These are phyloP conservation scores for Acrocalymma vagum DNA, from an alignment of 2,329 filamentous ascomycete species.

Conservation along the genomic window DNA sequence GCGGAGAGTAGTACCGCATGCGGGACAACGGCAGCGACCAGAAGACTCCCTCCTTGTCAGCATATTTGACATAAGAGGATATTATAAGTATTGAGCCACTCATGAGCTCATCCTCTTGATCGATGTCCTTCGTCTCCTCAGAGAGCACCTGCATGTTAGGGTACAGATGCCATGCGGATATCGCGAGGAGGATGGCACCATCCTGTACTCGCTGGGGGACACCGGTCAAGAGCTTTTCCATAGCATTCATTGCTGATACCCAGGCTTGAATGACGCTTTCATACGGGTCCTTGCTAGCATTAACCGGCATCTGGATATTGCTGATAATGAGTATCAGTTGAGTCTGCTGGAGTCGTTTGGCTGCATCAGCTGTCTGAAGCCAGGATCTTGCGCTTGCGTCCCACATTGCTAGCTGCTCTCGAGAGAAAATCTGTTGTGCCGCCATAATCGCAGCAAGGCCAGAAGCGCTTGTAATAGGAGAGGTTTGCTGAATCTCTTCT, in stretches of 20 bases:
- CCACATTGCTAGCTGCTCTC: slow-evolving; percentile 19
- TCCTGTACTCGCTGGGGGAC: slow-evolving; percentile 10
- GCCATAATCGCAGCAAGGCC: slow-evolving; percentile 30
- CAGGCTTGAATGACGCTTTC: slow-evolving; percentile 13
- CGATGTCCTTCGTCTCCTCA: slow-evolving; percentile 2
- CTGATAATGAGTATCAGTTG: slow-evolving; percentile 21
- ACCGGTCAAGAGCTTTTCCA: slow-evolving; percentile 15
- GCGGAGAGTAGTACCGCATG: slow-evolving; percentile 10
- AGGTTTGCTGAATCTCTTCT: slow-evolving; percentile 27
- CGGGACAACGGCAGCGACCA: slow-evolving; percentile 9
- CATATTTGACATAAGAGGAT: background rate
- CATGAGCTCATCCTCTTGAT: slow-evolving; percentile 9
- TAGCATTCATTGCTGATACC: slow-evolving; percentile 7
- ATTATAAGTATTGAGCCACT: slow-evolving; percentile 3
- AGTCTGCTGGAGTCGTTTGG: slow-evolving; percentile 6
- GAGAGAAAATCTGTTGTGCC: slow-evolving; percentile 6
- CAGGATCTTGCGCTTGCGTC: slow-evolving; percentile 22
- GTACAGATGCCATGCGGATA: slow-evolving; percentile 26
- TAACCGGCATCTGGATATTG: slow-evolving; percentile 14
- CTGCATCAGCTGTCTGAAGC: slow-evolving; percentile 18
- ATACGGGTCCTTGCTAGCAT: background rate
- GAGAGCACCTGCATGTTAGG: slow-evolving; percentile 15
- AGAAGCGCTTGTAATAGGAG: slow-evolving; percentile 48
- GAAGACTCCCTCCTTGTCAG: slow-evolving; percentile 5
- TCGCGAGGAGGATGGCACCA: slow-evolving; percentile 13